Evolutionary conservation across 148 eudicot genomes (phyloP).

Genomic region (Vaccinium darrowii): DNA sequence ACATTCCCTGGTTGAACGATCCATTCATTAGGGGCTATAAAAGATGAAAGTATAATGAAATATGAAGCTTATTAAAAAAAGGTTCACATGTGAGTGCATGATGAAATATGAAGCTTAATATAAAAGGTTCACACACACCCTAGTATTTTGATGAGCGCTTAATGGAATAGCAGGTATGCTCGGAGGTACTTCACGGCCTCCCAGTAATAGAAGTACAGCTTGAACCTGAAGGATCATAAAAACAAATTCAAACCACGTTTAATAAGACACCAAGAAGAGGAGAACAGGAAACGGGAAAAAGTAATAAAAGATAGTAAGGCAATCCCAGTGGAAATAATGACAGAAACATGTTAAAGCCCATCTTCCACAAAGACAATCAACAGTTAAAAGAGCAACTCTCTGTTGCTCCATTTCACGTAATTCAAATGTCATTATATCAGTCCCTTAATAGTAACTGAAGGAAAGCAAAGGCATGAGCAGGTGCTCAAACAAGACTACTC

Average conservation of each 20-base stretch:
- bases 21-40: conserved; percentile 7
- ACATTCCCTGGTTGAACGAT: conserved; percentile 40
- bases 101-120: not conserved
- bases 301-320: not conserved
- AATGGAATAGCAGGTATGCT: conserved; percentile 52
- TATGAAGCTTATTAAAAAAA: not conserved
- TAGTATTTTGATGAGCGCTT: conserved; percentile 33
- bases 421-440: not conserved
- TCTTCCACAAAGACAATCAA: not conserved
- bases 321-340: not conserved
- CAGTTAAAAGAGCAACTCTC: not conserved
- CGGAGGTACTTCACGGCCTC: conserved; percentile 70
- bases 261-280: not conserved
- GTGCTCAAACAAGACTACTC: not conserved
- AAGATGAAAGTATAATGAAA: conserved; percentile 1
- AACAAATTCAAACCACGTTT: conserved; percentile 9
- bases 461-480: not conserved
- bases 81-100: not conserved
- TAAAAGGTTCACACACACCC: conserved; percentile 39
- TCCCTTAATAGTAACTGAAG: not conserved
- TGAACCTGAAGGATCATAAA: conserved; percentile 56
- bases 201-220: conserved; percentile 72
- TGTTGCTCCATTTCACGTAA: not conserved
- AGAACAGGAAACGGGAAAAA: not conserved
- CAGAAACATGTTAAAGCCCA: not conserved